phyloP scores from a whole-genome alignment of 2,329 filamentous ascomycete species.

The Diplocarpon rosae region DNA sequence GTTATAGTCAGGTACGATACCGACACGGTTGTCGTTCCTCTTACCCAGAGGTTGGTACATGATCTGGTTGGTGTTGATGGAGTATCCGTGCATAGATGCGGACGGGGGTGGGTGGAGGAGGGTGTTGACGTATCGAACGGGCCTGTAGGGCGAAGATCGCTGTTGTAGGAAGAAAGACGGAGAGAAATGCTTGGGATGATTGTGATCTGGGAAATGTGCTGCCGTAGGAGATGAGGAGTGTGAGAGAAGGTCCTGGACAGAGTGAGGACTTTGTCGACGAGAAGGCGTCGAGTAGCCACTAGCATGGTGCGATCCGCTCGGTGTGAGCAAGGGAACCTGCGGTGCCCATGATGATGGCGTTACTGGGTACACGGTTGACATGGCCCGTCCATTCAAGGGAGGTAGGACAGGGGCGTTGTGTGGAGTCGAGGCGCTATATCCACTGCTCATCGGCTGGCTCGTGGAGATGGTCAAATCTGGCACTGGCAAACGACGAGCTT shows the following conservation, averaged over 20 bases:
- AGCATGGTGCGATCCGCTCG: constrained; percentile 11
- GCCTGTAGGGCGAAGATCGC: constrained; percentile 83
- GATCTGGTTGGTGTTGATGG: constrained; percentile 57
- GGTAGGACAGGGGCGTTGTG: constrained; percentile 23
- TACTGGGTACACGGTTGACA: constrained; percentile 62
- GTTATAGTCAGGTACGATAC: constrained; percentile 54
- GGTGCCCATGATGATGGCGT: constrained; percentile 38
- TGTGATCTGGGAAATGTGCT: constrained; percentile 31
- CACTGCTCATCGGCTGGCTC: constrained; percentile 20
- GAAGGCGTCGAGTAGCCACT: constrained; percentile 27
- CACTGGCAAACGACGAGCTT: constrained; percentile 49
- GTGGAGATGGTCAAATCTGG: constrained; percentile 51
- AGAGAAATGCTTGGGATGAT: constrained; percentile 47
- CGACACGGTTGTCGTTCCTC: constrained; percentile 54
- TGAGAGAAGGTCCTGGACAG: constrained; percentile 26
- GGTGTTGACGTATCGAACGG: constrained; percentile 79
- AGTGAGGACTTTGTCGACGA: constrained; percentile 26
- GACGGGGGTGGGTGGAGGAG: constrained; percentile 82
- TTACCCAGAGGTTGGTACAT: constrained; percentile 72
- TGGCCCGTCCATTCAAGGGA: constrained; percentile 41
- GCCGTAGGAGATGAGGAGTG: constrained; percentile 29
- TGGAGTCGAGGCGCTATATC: constrained; percentile 14
- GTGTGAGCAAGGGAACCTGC: constrained; percentile 28
- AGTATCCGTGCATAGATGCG: constrained; percentile 64
- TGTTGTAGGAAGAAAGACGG: constrained; percentile 82